Evolutionary conservation across 2,329 filamentous ascomycete species (phyloP).

Genomic region (Venturia aucupariae): DNA sequence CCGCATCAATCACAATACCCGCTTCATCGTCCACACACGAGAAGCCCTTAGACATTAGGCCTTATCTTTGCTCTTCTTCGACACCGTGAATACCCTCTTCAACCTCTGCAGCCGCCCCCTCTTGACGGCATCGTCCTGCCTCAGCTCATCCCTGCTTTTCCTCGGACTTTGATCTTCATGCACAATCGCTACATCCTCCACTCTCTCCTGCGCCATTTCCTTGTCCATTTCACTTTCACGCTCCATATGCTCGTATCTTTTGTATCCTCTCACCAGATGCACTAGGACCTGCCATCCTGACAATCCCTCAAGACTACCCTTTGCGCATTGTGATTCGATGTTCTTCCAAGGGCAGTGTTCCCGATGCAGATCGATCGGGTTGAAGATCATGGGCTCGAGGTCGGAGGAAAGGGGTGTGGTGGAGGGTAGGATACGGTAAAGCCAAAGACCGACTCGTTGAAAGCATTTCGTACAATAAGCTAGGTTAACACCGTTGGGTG

Average conservation of each 20-base stretch:
- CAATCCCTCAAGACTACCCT: slow-evolving; percentile 7
- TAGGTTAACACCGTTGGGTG: slow-evolving; percentile 57
- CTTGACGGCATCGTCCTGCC: slow-evolving; percentile 12
- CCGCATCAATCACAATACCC: not conserved
- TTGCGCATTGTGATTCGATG: slow-evolving; percentile 21
- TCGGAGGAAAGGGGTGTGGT: slow-evolving; percentile 17
- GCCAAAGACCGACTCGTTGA: slow-evolving; percentile 82
- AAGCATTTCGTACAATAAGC: slow-evolving; percentile 80
- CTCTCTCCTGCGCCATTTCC: not conserved
- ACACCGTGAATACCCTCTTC: slow-evolving; percentile 15
- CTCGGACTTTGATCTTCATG: slow-evolving; percentile 2
- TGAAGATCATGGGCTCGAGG: slow-evolving; percentile 26
- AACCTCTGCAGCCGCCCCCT: slow-evolving; percentile 8
- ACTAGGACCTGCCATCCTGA: slow-evolving; percentile 12
- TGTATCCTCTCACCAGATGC: slow-evolving; percentile 4
- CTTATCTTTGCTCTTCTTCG: slow-evolving; percentile 13
- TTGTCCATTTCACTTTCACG: not conserved
- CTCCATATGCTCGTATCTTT: not conserved
- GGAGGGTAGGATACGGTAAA: slow-evolving; percentile 46
- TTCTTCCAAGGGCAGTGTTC: slow-evolving; percentile 35
- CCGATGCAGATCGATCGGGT: slow-evolving; percentile 30
- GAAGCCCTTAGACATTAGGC: not conserved
- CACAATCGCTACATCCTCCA: not conserved
- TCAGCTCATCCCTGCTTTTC: slow-evolving; percentile 11
- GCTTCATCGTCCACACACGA: not conserved